These are phyloP conservation scores for Plasmodium billcollinsi DNA, from an alignment of 169 alveolate genomes.

Conservation along the genomic window DNA sequence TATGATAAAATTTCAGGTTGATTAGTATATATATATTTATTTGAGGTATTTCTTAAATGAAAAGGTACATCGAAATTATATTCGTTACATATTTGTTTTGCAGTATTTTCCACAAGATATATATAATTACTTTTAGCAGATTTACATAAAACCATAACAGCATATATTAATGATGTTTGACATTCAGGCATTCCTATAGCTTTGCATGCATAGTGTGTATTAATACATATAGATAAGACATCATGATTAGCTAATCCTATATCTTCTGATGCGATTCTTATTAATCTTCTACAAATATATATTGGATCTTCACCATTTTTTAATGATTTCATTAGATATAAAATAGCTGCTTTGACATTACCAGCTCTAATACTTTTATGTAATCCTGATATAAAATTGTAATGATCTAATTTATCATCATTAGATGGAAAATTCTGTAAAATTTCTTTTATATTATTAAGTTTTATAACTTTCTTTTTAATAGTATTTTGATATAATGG, in stretches of 20 bases:
- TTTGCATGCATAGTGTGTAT: conserved; percentile 75
- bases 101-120: conserved; percentile 56
- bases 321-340: conserved; percentile 57
- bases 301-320: conserved; percentile 76
- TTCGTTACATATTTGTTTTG: conserved; percentile 69
- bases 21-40: conserved; percentile 51
- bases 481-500: neutral
- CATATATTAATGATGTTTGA: conserved; percentile 67
- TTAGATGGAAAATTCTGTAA: conserved; percentile 71
- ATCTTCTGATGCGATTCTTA: conserved; percentile 75
- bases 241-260: conserved; percentile 69
- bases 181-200: conserved; percentile 78
- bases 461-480: conserved; percentile 36
- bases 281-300: conserved; percentile 74
- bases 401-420: conserved; percentile 68
- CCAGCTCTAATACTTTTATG: conserved; percentile 78
- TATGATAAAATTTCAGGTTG: conserved; percentile 75
- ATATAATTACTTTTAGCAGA: conserved; percentile 72
- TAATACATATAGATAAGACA: conserved; percentile 54
- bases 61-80: conserved; percentile 56
- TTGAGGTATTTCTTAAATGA: conserved; percentile 66
- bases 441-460: conserved; percentile 41
- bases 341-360: conserved; percentile 64
- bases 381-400: conserved; percentile 66
- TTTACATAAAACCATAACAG: conserved; percentile 72